A percentile compares a stretch with the other conserved stretches of the same genome.
Evolutionary conservation across 2,329 filamentous ascomycete genomes (phyloP).

Genomic region (Alternaria alternata): DNA sequence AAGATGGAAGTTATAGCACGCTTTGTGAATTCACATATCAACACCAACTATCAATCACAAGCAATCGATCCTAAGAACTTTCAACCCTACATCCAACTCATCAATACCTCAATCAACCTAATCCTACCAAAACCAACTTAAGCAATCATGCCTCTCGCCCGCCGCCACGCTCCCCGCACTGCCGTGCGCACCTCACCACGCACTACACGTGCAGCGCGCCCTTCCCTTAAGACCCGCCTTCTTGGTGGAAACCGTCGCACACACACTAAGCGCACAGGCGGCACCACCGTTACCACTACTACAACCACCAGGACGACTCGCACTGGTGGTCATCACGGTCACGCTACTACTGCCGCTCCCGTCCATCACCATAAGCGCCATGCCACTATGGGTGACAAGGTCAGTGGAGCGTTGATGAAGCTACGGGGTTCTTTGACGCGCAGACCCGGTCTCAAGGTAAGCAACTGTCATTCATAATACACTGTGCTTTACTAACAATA

Average conservation of each 20-base stretch:
- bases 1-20: slow-evolving; percentile 12
- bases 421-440: slow-evolving; percentile 74
- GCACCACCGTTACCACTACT: slow-evolving; percentile 46
- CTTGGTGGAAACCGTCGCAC: slow-evolving; percentile 52
- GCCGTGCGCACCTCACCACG: slow-evolving; percentile 32
- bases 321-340: slow-evolving; percentile 49
- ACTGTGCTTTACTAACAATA: slow-evolving; percentile 7
- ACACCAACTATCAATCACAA: background rate
- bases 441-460: slow-evolving; percentile 74
- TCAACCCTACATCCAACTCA: background rate
- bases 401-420: slow-evolving; percentile 77
- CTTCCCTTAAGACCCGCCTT: slow-evolving; percentile 64
- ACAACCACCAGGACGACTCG: slow-evolving; percentile 55
- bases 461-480: slow-evolving; percentile 4
- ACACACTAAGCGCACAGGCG: slow-evolving; percentile 43
- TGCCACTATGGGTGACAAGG: slow-evolving; percentile 76
- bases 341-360: slow-evolving; percentile 27
- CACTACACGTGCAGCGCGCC: slow-evolving; percentile 47
- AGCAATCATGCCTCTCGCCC: slow-evolving; percentile 41
- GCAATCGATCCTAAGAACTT: background rate
- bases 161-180: slow-evolving; percentile 32
- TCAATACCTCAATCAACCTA: slow-evolving; percentile 3
- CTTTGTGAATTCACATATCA: background rate
- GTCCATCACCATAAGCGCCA: slow-evolving; percentile 72
- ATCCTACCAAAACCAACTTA: background rate